Percentiles rank a stretch among this genome's conserved stretches.
Evolutionary conservation across 345 rosid genomes (phyloP).

Genomic region (Salix arbutifolia): DNA sequence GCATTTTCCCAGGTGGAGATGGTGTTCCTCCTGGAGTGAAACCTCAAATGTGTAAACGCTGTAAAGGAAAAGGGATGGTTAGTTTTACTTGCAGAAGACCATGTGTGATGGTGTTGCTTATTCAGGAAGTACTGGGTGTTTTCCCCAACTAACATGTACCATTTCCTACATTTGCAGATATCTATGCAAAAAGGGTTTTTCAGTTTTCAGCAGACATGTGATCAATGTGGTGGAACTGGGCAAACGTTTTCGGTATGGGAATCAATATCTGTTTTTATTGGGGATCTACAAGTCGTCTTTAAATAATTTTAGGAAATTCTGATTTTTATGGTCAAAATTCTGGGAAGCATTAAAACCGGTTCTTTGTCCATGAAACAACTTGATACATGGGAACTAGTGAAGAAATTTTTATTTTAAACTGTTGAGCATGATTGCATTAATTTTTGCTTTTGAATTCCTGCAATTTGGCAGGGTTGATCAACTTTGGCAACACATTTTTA

Average conservation of each 20-base stretch:
- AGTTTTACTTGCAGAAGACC: slow-evolving; percentile 19
- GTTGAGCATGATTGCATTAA: not conserved
- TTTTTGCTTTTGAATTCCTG: not conserved
- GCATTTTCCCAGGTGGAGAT: slow-evolving; percentile 62
- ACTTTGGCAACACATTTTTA: not conserved
- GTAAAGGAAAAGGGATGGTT: slow-evolving; percentile 92
- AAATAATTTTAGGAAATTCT: not conserved
- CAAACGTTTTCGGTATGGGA: slow-evolving; percentile 62
- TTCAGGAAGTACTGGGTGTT: not conserved
- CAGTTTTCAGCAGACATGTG: slow-evolving; percentile 68
- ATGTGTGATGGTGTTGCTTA: not conserved
- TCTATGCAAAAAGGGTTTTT: slow-evolving; percentile 60
- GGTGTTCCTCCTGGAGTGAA: slow-evolving; percentile 97
- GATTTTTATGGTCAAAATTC: not conserved
- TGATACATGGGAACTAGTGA: not conserved
- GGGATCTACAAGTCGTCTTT: not conserved
- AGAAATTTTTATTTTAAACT: not conserved
- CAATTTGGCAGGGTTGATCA: not conserved
- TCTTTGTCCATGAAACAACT: not conserved
- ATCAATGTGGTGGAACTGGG: slow-evolving; percentile 80
- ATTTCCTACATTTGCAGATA: slow-evolving; percentile 37
- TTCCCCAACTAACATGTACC: not conserved
- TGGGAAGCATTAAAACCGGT: not conserved
- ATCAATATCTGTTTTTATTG: not conserved
- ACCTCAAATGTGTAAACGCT: slow-evolving; percentile 78